A percentile compares a stretch with the other conserved stretches of the same genome.
Conservation (phyloP, 805 yeast genomes). For the Starmerella vitae region DNA sequence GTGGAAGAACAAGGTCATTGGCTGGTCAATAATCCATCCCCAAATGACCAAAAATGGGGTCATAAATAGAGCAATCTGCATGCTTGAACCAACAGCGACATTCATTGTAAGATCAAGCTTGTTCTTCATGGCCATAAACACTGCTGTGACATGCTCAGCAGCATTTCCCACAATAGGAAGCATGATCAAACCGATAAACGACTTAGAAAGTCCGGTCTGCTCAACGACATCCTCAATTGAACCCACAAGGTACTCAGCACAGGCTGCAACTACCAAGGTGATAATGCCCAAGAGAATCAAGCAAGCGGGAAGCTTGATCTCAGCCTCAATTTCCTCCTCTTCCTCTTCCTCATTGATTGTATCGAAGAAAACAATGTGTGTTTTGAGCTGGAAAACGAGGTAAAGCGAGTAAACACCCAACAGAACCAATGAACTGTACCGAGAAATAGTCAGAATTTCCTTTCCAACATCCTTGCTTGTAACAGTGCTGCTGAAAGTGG, state of each 20-base stretch:
- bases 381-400: conserved; percentile 73
- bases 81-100: conserved; percentile 90
- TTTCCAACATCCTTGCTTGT: conserved; percentile 30
- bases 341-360: conserved; percentile 32
- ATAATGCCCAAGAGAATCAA: conserved; percentile 42
- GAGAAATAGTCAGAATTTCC: conserved; percentile 56
- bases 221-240: conserved; percentile 83
- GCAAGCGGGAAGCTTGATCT: conserved; percentile 43
- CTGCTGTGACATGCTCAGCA: conserved; percentile 96
- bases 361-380: conserved; percentile 70
- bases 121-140: conserved; percentile 80
- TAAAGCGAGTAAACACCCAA: conserved; percentile 65
- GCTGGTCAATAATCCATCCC: conserved; percentile 86
- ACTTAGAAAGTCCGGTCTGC: conserved; percentile 75
- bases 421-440: conserved; percentile 74
- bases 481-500: conserved; percentile 71
- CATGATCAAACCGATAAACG: conserved; percentile 84
- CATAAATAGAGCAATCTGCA: conserved; percentile 88
- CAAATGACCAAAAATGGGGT: conserved; percentile 88
- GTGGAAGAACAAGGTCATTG: conserved; percentile 85
- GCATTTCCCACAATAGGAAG: conserved; percentile 98
- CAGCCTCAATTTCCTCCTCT: conserved; percentile 27
- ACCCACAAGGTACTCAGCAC: conserved; percentile 89
- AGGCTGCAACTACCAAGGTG: conserved; percentile 69
- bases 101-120: conserved; percentile 97